Conservation (phyloP, 2,329 filamentous ascomycete genomes). For the Neofusicoccum kwambonambiense region DNA sequence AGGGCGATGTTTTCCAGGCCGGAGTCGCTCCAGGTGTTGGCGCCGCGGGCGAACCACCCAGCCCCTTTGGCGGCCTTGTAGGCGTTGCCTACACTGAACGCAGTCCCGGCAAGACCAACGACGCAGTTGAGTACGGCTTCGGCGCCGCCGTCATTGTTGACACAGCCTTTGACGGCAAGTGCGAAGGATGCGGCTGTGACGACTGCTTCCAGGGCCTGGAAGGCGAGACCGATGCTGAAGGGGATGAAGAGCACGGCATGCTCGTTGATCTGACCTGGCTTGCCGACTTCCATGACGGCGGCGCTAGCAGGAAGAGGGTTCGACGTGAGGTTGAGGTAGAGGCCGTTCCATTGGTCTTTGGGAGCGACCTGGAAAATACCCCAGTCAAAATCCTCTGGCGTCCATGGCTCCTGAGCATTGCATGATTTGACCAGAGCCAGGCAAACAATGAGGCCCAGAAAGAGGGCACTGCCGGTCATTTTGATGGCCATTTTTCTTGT, state of each 20-base stretch:
- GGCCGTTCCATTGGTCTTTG: neutral
- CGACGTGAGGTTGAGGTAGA: neutral
- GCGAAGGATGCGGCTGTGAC: neutral
- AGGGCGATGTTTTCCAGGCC: neutral
- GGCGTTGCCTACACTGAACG: neutral
- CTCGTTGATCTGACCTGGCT: neutral
- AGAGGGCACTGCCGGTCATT: neutral
- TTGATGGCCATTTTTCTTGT: neutral
- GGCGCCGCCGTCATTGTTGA: neutral
- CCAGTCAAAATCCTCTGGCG: neutral
- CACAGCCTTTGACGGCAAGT: neutral
- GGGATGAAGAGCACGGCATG: neutral
- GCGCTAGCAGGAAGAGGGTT: neutral
- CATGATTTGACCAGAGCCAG: neutral
- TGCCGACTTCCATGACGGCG: neutral
- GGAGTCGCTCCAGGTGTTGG: neutral
- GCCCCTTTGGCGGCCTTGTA: neutral
- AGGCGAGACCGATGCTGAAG: neutral
- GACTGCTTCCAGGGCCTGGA: neutral
- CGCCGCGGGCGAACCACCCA: neutral
- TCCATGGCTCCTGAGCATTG: neutral
- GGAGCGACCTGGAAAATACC: neutral
- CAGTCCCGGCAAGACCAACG: neutral
- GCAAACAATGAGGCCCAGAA: neutral
- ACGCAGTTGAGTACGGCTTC: neutral